A percentile compares a stretch with the other conserved stretches of the same genome.
phyloP scores from a whole-genome alignment of 257 asterid species.

The Solanum dulcamara region DNA sequence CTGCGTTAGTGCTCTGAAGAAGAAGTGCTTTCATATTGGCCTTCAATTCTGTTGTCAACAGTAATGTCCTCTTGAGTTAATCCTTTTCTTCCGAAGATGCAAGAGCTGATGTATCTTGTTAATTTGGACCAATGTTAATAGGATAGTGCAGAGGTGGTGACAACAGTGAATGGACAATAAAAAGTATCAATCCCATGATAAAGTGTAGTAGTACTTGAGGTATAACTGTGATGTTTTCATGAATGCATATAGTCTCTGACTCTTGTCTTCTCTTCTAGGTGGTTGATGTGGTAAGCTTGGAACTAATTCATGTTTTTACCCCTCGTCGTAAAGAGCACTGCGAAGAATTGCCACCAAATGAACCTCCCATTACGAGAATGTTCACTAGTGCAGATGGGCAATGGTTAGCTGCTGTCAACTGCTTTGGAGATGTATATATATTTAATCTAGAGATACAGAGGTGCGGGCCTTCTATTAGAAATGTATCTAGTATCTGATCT shows the following conservation, averaged over 20 bases:
- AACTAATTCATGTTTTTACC: slow-evolving; percentile 40
- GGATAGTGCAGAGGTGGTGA: neutral
- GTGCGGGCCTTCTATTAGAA: slow-evolving; percentile 14
- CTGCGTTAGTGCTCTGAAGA: neutral
- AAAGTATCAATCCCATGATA: neutral
- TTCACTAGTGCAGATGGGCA: slow-evolving; percentile 67
- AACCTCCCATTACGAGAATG: slow-evolving; percentile 89
- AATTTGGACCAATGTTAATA: neutral
- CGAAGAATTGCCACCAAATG: slow-evolving; percentile 52
- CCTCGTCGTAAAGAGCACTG: slow-evolving; percentile 47
- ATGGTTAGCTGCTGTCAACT: slow-evolving; percentile 88
- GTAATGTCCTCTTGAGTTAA: neutral
- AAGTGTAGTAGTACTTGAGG: neutral
- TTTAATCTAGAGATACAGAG: slow-evolving; percentile 71
- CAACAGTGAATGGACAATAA: neutral
- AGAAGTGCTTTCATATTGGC: neutral
- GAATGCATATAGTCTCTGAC: neutral
- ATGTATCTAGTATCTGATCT: neutral
- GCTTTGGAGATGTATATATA: slow-evolving; percentile 81
- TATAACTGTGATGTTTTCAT: neutral
- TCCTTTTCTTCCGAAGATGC: neutral
- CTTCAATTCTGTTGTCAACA: neutral
- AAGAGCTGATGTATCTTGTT: neutral
- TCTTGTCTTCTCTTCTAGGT: slow-evolving; percentile 23
- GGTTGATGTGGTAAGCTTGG: slow-evolving; percentile 37